Evolutionary conservation across 805 yeast species (phyloP).

Genomic region (Candida golubevii): DNA sequence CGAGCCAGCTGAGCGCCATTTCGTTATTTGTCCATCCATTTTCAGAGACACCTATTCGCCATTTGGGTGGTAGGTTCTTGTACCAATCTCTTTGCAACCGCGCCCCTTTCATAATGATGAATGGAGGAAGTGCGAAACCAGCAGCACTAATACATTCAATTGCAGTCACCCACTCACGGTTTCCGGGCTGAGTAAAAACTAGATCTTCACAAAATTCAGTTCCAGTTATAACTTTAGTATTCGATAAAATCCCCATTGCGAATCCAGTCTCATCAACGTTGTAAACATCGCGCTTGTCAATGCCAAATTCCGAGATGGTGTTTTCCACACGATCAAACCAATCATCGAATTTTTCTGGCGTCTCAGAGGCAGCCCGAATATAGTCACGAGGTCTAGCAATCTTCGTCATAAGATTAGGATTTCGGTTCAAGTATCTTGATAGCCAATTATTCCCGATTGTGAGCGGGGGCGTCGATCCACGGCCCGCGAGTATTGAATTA

Average conservation of each 20-base stretch:
- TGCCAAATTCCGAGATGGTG: neutral
- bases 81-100: neutral
- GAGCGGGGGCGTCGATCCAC: too few species aligned
- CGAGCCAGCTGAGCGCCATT: neutral
- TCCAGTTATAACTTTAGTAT: neutral
- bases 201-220: neutral
- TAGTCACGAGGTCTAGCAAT: too few species aligned
- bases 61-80: neutral
- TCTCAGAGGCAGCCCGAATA: too few species aligned
- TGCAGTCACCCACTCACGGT: slow-evolving; percentile 3
- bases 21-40: slow-evolving; percentile 1
- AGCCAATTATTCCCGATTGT: too few species aligned
- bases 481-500: too few species aligned
- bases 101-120: neutral
- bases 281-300: neutral
- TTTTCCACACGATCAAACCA: too few species aligned
- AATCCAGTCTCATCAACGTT: slow-evolving; percentile 3
- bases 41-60: neutral
- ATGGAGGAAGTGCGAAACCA: neutral
- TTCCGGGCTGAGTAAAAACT: neutral
- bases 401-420: too few species aligned
- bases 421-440: too few species aligned
- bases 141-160: neutral
- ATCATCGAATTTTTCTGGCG: too few species aligned
- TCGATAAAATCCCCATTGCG: neutral